Base-by-base conservation (phyloP, 176 grass and related monocot genomes). In the Musa itinerans region DNA sequence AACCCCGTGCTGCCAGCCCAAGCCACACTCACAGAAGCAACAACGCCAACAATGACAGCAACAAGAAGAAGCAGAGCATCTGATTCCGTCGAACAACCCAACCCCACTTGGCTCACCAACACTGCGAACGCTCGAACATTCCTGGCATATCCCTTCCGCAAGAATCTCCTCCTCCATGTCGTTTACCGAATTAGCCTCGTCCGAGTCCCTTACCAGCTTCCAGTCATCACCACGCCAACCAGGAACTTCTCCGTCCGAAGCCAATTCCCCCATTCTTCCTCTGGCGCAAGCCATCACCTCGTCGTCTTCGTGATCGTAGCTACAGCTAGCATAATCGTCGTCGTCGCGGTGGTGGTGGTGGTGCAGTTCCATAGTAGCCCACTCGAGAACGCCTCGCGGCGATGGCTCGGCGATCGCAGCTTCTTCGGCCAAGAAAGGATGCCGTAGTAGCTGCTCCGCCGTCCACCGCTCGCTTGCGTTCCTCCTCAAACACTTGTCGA, bases 401-500 rank as follows among this genome's bases (percentile, higher is more conserved):
- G 93, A 96, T 0, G 79, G 58, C 23, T 72, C 75, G 52, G 14
- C 11, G 22, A 27, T 68, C 24, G 21, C 69, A 51, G 12, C 79
- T 34, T 79, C 89, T 2, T 78, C n/a, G 2, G 78, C 69, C 69
- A 93, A 80, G 86, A 99, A 99, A 0, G 91, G 88, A 57, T 99
- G 95, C 23, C 52, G 68, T 23, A 94, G 88, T 65, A 99, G 76
- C 74, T 86, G 85, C 65, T 94, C 88, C 73, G 80, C 85, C 63
- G 52, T 86, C 95, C 88, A 99, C 23, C 95, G 78, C 76, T 99
- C 85, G 11, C 49, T 84, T 10, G 86, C 74, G 70, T 92, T 82
- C 8, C 72, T 81, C 20, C 83, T 82, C 80, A 99, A 82, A 76
- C 95, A 99, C 83, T 79, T 92, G 83, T 87, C 86, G 80, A 99